Evolutionary conservation across 495 filamentous ascomycete genomes (phyloP), one percentile per base, ranked within the genome.

Genomic region (Gamarada debralockiae): DNA sequence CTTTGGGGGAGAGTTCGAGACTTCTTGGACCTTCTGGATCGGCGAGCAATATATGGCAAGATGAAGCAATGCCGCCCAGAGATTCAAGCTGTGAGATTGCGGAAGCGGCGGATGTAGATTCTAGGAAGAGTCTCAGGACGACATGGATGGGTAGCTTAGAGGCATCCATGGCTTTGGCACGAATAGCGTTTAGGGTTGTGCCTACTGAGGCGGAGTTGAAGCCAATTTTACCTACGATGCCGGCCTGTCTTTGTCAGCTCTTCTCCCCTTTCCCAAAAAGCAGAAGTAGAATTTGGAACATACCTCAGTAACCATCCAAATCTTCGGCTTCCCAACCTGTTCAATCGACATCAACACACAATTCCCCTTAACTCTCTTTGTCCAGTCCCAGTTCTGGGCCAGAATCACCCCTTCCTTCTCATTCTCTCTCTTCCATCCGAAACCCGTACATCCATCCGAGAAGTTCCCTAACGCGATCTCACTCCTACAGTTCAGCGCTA

Each of bases 171-270:
- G 80, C 79, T 15, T 72, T 70, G 4, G 81, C 82, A 21, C 74
- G 71, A 50, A 87, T 82, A 3, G 84, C 84, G 59, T 89, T 87
- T 13, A 88, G 67, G 49, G 77, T 82, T 9, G 76, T 76, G 3
- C 83, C 83, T 2, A 87, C 82, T 3, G 81, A 80, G 0, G 66
- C 64, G n/a, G 68, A 70, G 55, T 87, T 87, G 59, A 86, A 72
- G 2, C 85, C 84, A 37, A 87, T 86, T 60, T 89, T 89, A 13
- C 83, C 82, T 21, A 87, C 74, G n/a, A 87, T 78, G 2, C 84
- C 84, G 17, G 83, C 84, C 68, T 86, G 70, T 0, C 14, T 9
- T 75, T 34, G 73, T 64, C 62, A 68, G 68, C 4, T 55, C 37
- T 29, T 60, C 45, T 7, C 23, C 59, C 54, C 1, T 61, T 63